Conservation (phyloP, 768 basidiomycete species). For the Coprinopsis cinerea region DNA sequence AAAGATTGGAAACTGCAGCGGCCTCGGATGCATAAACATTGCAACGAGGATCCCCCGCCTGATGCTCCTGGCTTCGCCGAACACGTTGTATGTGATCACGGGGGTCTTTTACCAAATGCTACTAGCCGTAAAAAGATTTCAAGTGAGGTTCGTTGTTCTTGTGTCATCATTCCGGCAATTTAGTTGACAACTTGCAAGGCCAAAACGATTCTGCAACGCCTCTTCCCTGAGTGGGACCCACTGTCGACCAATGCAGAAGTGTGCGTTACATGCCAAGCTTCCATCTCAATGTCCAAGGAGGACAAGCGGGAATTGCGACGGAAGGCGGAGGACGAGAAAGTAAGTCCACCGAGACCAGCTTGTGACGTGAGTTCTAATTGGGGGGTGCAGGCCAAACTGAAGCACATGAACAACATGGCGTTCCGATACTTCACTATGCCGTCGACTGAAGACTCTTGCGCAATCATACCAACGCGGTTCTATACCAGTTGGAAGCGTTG, state of each 20-base stretch:
- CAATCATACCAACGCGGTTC: slow-evolving; percentile 57
- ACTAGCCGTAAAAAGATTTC: slow-evolving; percentile 60
- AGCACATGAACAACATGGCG: slow-evolving; percentile 50
- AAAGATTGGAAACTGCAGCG: slow-evolving; percentile 68
- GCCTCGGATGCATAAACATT: slow-evolving; percentile 70
- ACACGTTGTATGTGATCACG: slow-evolving; percentile 74
- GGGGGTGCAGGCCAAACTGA: slow-evolving; percentile 64
- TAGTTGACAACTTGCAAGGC: slow-evolving; percentile 35
- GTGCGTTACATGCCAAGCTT: slow-evolving; percentile 58
- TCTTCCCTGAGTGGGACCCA: slow-evolving; percentile 67
- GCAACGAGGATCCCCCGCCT: slow-evolving; percentile 60
- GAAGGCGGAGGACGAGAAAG: slow-evolving; percentile 78
- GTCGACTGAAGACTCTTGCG: slow-evolving; percentile 38
- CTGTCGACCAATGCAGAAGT: slow-evolving; percentile 40
- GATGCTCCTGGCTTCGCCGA: slow-evolving; percentile 47
- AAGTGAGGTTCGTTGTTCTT: slow-evolving; percentile 35
- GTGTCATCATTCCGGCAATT: background rate
- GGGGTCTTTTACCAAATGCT: slow-evolving; percentile 46
- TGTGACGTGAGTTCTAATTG: no score
- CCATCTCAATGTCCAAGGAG: slow-evolving; percentile 44
- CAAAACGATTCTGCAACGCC: slow-evolving; percentile 40
- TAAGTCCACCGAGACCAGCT: slow-evolving; percentile 20
- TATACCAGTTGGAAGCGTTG: slow-evolving; percentile 66
- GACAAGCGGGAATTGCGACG: slow-evolving; percentile 58
- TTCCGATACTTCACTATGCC: slow-evolving; percentile 19